These are phyloP conservation scores for Fusarium mundagurra DNA, from an alignment of 2,329 filamentous ascomycete genomes.

Conservation along the genomic window DNA sequence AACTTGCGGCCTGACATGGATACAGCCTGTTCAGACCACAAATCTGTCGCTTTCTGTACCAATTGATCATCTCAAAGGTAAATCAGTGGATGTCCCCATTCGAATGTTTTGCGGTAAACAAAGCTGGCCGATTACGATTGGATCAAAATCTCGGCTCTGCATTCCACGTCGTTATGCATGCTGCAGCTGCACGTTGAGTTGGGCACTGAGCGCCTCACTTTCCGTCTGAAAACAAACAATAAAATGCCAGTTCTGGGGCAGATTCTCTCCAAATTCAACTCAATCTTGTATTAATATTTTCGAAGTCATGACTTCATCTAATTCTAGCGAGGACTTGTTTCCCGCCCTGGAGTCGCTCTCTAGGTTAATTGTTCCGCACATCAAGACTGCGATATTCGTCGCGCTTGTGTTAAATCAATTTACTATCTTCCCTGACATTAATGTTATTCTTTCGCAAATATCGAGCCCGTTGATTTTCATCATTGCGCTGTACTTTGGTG, in stretches of 20 bases:
- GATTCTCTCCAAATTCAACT: fast-evolving
- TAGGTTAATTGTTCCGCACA: slow-evolving; percentile 8
- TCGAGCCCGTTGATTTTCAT: slow-evolving; percentile 11
- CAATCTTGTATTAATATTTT: neutral
- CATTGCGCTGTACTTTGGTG: slow-evolving; percentile 3
- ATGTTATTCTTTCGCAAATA: slow-evolving; percentile 2
- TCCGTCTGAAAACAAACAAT: neutral
- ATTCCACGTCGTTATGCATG: slow-evolving; percentile 22
- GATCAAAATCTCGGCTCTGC: neutral
- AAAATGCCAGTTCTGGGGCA: neutral
- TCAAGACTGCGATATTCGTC: slow-evolving; percentile 17
- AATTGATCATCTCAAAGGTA: neutral
- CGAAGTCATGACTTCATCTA: slow-evolving; percentile 19
- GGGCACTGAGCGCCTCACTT: slow-evolving; percentile 6
- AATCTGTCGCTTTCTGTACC: neutral
- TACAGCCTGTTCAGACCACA: neutral
- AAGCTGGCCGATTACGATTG: neutral
- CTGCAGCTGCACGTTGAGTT: neutral
- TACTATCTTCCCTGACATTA: neutral
- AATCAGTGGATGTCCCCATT: neutral
- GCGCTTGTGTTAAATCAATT: slow-evolving; percentile 22
- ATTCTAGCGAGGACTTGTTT: slow-evolving; percentile 23
- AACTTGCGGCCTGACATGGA: slow-evolving; percentile 3
- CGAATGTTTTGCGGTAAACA: neutral
- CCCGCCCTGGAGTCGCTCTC: slow-evolving; percentile 23